Base-by-base conservation (phyloP, 257 asterid genomes). In the Solanum commersonii region DNA sequence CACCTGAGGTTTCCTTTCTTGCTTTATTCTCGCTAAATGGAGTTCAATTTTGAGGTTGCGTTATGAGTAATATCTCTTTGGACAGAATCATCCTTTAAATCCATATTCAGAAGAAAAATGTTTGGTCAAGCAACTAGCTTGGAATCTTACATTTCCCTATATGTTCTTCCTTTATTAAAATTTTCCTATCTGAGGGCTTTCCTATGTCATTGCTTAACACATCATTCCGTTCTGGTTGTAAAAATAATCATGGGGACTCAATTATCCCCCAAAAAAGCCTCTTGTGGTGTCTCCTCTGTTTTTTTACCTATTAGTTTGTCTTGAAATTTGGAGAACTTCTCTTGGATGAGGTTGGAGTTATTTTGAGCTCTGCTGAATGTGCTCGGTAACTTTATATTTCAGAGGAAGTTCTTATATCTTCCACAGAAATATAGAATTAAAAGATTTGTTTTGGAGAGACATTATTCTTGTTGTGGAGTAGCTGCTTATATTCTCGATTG, bases 1-100 rank as follows among this genome's bases (percentile, higher is more conserved):
- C 98, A 4, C 95, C 96, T 14, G 99, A 97, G 91, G 99, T 97
- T 44, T 87, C 94, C 91, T 60, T 42, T 20, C 14, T 84, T 52
- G 52, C 68, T 46, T n/a, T 12, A 8, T 86, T 49, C 83, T 20
- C 22, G 13, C 59, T 49, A 63, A 34, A 16, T 33, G 35, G 4
- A 25, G 71, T 46, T 79, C 82, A 74, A 35, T 20, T 7, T 79
- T 42, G 60, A 14, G 63, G 60, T 25, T 79, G 84, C 10, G 20
- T 44, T 44, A 15, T 10, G 31, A 79, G 85, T 44, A 44, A 15
- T 44, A 44, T 79, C 60, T 81, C 68, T 46, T 81, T 46, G 40
- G 85, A 81, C 85, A 46, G 34, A 46, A 29, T 81, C 37, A 78
- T 25, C 63, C 23, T 5, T 78, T 42, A 25, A 44, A 78, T 56